Percentiles rank a stretch among this genome's conserved stretches.
Evolutionary conservation across 1,139 yeast genomes (phyloP).

Genomic region (Scheffersomyces segobiensis): DNA sequence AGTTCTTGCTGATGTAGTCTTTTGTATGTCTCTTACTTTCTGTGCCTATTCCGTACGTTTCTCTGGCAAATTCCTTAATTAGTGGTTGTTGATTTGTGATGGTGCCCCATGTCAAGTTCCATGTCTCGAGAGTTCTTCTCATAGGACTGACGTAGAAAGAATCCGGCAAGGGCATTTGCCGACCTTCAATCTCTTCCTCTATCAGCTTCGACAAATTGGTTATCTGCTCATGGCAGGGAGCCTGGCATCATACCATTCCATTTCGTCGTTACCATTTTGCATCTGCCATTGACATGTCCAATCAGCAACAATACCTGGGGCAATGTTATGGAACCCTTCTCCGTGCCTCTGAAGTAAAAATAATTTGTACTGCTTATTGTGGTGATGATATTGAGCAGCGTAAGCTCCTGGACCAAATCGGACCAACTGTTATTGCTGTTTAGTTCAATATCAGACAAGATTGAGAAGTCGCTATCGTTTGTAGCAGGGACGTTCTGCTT

Average conservation of each 20-base stretch:
- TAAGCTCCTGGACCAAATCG: constrained; percentile 8
- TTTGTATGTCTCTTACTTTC: constrained; percentile 34
- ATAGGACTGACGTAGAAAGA: constrained; percentile 36
- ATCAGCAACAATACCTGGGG: constrained; percentile 16
- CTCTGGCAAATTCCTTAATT: constrained; percentile 36
- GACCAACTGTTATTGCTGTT: constrained; percentile 18
- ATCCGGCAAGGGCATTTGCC: constrained; percentile 27
- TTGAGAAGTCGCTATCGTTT: constrained; percentile 13
- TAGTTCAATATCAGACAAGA: constrained; percentile 20
- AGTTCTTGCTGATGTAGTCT: constrained; percentile 22
- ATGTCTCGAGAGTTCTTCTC: constrained; percentile 37
- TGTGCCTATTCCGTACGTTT: constrained; percentile 40
- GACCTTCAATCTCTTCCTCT: constrained; percentile 13
- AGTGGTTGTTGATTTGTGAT: constrained; percentile 17
- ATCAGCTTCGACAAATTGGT: constrained; percentile 18
- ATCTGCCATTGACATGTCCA: constrained; percentile 38
- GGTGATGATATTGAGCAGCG: constrained; percentile 5
- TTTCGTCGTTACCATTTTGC: constrained; percentile 29
- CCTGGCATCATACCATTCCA: constrained; percentile 40
- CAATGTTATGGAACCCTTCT: constrained; percentile 42
- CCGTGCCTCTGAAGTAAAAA: constrained; percentile 43
- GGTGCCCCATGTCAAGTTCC: constrained; percentile 27
- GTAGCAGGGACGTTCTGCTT: constrained; percentile 19
- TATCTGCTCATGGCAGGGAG: constrained; percentile 30
- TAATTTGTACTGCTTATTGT: constrained; percentile 19